Base-by-base conservation (phyloP, 108 stramenopile genomes). In the Poteriospumella lacustris region DNA sequence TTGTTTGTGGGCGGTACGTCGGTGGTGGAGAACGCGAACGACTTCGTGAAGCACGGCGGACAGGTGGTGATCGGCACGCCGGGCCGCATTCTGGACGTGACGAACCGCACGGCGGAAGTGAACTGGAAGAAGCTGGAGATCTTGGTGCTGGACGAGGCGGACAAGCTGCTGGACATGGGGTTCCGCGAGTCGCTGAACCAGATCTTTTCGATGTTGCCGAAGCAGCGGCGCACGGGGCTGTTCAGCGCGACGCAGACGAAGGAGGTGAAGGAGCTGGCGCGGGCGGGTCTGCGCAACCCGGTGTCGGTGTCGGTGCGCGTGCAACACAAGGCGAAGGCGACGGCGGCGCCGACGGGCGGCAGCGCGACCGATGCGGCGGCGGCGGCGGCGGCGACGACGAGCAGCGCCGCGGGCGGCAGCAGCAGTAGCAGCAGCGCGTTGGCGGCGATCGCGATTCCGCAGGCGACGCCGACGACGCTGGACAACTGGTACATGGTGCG, bases 201-300 rank as follows among this genome's bases (percentile, higher is more conserved):
- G 42, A 95, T 99, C 58, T 82, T 96, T 44, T 75, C 82, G 19
- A 76, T 84, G 26, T 80, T 99, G 5, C 98, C 98, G 0, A 92
- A 92, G 82, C 95, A 96, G 91, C 85, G 98, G 73, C 80, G 96
- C 43, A 99, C 98, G 0, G 96, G 94, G 3, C 89, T 99, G 28
- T 99, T 99, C 80, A 92, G 91, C 42, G 98, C 98, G 3, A 99
- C 95, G 24, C 91, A 92, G 59, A 92, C 90, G 2, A 79, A 88
- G 42, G 86, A 77, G 26, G 76, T 87, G 9, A 90, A 91, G 76
- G 83, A 91, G 68, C 83, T 95, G 44, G 89, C 90, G 24, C 82
- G 93, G 38, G 94, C 95, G 43, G 98, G 98, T 0, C 85, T 99
- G 90, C 88, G 96, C 34, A 97, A 99, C 82, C 98, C 98, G 0